A percentile compares a stretch with the other conserved stretches of the same genome.
Evolutionary conservation across 228 moss, liverwort and hornwort species (phyloP).

Genomic region (Sphagnum fallax): DNA sequence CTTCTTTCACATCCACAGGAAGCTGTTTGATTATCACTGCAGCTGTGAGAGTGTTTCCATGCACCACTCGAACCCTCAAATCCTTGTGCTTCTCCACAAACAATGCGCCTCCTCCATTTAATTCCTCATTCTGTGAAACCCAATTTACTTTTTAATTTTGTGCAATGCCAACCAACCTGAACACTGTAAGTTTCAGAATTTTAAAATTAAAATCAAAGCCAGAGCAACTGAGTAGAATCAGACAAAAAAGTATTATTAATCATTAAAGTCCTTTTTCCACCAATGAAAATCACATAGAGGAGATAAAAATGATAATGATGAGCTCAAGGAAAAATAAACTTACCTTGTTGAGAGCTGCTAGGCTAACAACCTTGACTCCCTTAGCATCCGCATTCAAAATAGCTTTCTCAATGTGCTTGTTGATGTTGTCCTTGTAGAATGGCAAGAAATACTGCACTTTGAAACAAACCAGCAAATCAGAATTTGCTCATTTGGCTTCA

Average conservation of each 20-base stretch:
- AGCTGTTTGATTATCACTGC: slow-evolving; percentile 75
- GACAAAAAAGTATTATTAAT: no score
- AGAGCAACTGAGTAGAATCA: no score
- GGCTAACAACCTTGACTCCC: slow-evolving; percentile 89
- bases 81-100: slow-evolving; percentile 75
- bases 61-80: slow-evolving; percentile 79
- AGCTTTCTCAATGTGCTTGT: slow-evolving; percentile 63
- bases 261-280: no score
- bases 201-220: no score
- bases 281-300: no score
- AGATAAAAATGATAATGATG: no score
- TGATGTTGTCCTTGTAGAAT: slow-evolving; percentile 52
- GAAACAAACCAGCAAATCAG: no score
- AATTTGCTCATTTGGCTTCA: no score
- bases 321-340: not conserved
- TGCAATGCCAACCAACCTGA: no score
- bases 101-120: slow-evolving; percentile 80
- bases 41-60: slow-evolving; percentile 88
- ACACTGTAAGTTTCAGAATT: no score
- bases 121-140: slow-evolving; percentile 61
- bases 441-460: slow-evolving; percentile 76
- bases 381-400: slow-evolving; percentile 68
- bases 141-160: not conserved
- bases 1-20: slow-evolving; percentile 43
- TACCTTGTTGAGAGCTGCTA: slow-evolving; percentile 96